A percentile compares a stretch with the other conserved stretches of the same genome.
Conservation (phyloP, 202 grass and related monocot species). For the Carex sylvatica region DNA sequence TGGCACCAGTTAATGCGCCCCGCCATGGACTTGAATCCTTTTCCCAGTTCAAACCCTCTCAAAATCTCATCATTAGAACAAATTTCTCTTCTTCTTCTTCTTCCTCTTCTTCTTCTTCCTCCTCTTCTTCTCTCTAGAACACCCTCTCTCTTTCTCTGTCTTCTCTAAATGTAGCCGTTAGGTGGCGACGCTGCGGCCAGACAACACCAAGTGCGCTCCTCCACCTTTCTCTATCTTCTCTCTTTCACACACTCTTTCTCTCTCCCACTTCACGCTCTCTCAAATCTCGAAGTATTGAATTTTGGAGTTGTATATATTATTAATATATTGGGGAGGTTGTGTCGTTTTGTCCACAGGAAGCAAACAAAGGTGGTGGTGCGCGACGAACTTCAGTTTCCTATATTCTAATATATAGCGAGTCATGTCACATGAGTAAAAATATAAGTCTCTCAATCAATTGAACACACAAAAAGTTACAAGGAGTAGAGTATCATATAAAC, state of each 20-base stretch:
- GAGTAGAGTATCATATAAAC: neutral
- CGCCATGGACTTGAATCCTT: constrained; percentile 26
- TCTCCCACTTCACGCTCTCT: neutral
- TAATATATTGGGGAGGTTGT: constrained; percentile 19
- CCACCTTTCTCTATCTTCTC: neutral
- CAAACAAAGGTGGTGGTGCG: constrained; percentile 13
- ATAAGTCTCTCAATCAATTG: neutral
- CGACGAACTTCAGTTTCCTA: neutral
- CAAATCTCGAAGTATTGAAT: constrained; percentile 14
- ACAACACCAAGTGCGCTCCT: constrained; percentile 15
- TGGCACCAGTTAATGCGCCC: constrained; percentile 4
- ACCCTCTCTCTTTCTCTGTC: neutral
- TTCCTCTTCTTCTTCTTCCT: neutral
- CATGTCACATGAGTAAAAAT: neutral
- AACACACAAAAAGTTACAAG: neutral
- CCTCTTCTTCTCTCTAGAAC: neutral
- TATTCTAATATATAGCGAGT: neutral
- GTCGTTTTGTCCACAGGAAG: constrained; percentile 30
- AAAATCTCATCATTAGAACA: constrained; percentile 19
- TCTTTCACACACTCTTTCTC: neutral
- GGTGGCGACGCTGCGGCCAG: constrained; percentile 37
- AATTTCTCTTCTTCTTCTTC: neutral
- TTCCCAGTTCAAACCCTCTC: constrained; percentile 1
- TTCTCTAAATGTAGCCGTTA: constrained; percentile 25
- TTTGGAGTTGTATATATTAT: constrained; percentile 27